Percentiles rank a stretch among this genome's conserved stretches.
Evolutionary conservation across 352 stramenopile species (phyloP).

Genomic region (Globisporangium cystogenes): DNA sequence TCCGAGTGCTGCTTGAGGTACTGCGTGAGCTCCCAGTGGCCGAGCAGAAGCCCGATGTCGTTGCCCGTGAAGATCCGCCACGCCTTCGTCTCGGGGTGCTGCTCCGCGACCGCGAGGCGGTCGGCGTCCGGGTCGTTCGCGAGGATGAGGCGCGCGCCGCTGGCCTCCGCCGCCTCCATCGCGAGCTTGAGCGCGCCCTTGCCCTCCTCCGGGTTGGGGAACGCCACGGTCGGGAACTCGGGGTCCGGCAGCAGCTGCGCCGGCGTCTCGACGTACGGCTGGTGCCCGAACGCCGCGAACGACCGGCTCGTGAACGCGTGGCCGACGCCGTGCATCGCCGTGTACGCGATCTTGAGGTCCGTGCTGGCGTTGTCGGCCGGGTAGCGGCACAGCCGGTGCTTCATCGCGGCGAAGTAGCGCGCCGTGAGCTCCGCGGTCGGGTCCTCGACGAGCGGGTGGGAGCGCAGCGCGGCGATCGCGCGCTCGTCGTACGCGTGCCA

Average conservation of each 20-base stretch:
- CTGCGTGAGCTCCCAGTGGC: conserved; percentile 88
- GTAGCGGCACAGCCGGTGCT: conserved; percentile 56
- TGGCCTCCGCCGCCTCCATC: conserved; percentile 83
- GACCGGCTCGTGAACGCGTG: conserved; percentile 88
- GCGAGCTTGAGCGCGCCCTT: conserved; percentile 95
- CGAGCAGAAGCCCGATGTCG: conserved; percentile 96
- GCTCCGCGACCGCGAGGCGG: conserved; percentile 95
- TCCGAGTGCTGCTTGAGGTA: conserved; percentile 49
- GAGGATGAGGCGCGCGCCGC: conserved; percentile 86
- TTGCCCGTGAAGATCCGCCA: conserved; percentile 98
- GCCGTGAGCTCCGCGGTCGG: conserved; percentile 60
- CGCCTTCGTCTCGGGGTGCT: conserved; percentile 50
- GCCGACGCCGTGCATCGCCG: conserved; percentile 98
- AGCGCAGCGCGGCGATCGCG: conserved; percentile 23
- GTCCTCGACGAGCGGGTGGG: conserved; percentile 50
- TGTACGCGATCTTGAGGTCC: conserved; percentile 89
- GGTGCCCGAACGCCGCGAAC: conserved; percentile 88
- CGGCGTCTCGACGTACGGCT: conserved; percentile 82
- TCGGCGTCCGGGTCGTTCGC: conserved; percentile 99
- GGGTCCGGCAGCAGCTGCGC: conserved; percentile 92
- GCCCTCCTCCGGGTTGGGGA: conserved; percentile 98
- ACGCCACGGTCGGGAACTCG: conserved; percentile 95
- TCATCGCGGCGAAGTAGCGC: conserved; percentile 65
- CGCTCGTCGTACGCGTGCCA: conserved; percentile 71
- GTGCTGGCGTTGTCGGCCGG: conserved; percentile 51